phyloP scores from a whole-genome alignment of 1,284 basidiomycete species.

The Cutaneotrichosporon arboriforme region DNA sequence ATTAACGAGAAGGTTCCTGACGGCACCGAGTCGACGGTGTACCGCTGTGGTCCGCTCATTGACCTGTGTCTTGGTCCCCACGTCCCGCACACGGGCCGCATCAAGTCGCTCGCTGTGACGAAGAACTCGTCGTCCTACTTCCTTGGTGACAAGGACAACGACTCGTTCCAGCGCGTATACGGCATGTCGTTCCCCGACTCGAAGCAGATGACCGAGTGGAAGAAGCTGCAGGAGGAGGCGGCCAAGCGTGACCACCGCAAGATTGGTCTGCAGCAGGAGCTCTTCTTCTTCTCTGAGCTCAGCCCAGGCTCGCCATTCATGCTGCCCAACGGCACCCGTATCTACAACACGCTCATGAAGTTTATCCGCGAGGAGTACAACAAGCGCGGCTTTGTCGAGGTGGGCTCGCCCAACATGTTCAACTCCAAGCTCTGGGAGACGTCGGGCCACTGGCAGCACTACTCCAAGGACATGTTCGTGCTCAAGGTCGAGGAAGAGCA shows the following conservation, averaged over 20 bases:
- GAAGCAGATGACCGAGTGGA: constrained; percentile 93
- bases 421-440: constrained; percentile 96
- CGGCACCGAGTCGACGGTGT: constrained; percentile 94
- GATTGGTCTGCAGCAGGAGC: constrained; percentile 93
- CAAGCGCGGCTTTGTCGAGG: constrained; percentile 54
- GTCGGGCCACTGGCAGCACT: constrained; percentile 97
- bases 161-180: constrained; percentile 93
- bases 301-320: constrained; percentile 95
- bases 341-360: constrained; percentile 91
- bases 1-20: constrained; percentile 95
- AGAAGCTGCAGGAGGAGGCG: constrained; percentile 91
- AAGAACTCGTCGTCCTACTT: constrained; percentile 99
- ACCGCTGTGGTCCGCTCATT: constrained; percentile 97
- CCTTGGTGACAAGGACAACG: constrained; percentile 89
- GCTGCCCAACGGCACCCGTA: constrained; percentile 92
- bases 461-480: constrained; percentile 94
- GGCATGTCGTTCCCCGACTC: constrained; percentile 99
- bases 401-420: constrained; percentile 98
- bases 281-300: constrained; percentile 98
- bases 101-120: constrained; percentile 93
- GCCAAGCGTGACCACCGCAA: constrained; percentile 96
- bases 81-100: constrained; percentile 93
- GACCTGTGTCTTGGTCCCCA: constrained; percentile 97
- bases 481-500: constrained; percentile 92
- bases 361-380: constrained; percentile 71